phyloP scores from a whole-genome alignment of 2,329 filamentous ascomycete species.

The Apiospora arundinis region DNA sequence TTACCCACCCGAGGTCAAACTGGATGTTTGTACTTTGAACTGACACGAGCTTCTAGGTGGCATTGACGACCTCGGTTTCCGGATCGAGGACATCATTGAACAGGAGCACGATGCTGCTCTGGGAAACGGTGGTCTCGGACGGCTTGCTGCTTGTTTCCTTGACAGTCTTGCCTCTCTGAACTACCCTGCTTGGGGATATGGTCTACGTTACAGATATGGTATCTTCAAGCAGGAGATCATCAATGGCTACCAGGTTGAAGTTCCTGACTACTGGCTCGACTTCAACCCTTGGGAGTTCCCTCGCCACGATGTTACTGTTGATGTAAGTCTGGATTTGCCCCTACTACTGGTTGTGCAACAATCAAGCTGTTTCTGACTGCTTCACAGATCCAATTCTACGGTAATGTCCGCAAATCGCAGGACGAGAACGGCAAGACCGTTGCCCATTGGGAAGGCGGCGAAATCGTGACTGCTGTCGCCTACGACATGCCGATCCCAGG shows the following conservation, averaged over 20 bases:
- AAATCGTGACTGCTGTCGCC: conserved; percentile 89
- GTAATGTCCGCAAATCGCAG: conserved; percentile 75
- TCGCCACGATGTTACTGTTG: conserved; percentile 91
- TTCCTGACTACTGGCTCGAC: conserved; percentile 98
- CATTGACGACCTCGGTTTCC: conserved; percentile 88
- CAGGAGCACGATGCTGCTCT: conserved; percentile 97
- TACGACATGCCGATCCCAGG: conserved; percentile 94
- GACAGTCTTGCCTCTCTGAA: conserved; percentile 95
- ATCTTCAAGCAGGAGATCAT: conserved; percentile 99
- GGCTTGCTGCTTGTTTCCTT: conserved; percentile 94
- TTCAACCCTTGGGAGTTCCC: conserved; percentile 99
- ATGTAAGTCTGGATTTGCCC: conserved; percentile 57
- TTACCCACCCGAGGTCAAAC: neutral
- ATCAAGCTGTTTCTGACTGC: neutral
- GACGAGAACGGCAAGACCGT: conserved; percentile 79
- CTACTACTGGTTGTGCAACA: neutral
- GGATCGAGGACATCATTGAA: conserved; percentile 91
- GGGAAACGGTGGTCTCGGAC: conserved; percentile 93
- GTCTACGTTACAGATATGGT: conserved; percentile 91
- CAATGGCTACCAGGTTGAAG: conserved; percentile 96
- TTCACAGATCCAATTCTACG: conserved; percentile 86
- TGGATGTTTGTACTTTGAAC: neutral
- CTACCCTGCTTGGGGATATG: conserved; percentile 97
- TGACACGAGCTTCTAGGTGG: conserved; percentile 64
- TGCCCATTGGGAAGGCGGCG: conserved; percentile 87